These are phyloP conservation scores for Talaromyces nanjingensis DNA, from an alignment of 495 filamentous ascomycete genomes.

Conservation along the genomic window DNA sequence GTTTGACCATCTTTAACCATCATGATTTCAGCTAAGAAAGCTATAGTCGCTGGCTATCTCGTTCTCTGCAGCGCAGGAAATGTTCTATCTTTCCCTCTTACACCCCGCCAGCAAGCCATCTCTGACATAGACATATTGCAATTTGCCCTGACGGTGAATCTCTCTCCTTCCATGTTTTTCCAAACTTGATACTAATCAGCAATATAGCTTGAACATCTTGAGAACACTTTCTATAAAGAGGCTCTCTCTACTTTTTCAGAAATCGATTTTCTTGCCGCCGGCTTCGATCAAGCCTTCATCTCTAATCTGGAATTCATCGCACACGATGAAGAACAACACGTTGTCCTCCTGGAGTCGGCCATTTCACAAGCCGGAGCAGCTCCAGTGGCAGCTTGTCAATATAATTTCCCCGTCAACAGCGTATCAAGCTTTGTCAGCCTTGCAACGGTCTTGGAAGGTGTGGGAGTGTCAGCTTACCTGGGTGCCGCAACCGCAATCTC, in stretches of 20 bases:
- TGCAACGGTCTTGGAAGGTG: conserved; percentile 49
- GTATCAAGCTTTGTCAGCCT: conserved; percentile 41
- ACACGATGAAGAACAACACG: conserved; percentile 51
- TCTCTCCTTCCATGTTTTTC: background rate
- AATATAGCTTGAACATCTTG: conserved; percentile 27
- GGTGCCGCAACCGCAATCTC: conserved; percentile 54
- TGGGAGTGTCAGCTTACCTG: conserved; percentile 52
- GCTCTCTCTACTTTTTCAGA: conserved; percentile 50
- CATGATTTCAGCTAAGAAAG: background rate
- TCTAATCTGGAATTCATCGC: conserved; percentile 44
- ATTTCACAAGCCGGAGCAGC: conserved; percentile 27
- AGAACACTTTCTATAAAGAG: conserved; percentile 44
- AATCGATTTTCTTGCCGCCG: conserved; percentile 42
- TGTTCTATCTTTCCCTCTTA: background rate
- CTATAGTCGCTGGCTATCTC: background rate
- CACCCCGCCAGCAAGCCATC: background rate
- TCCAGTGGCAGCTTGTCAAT: conserved; percentile 39
- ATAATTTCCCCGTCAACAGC: conserved; percentile 48
- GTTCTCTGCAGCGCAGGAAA: background rate
- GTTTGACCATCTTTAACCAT: background rate
- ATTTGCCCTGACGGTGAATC: background rate
- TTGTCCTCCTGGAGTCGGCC: conserved; percentile 46
- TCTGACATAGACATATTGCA: background rate
- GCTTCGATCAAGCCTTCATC: conserved; percentile 44
- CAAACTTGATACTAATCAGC: background rate